These are phyloP conservation scores for Ceratobasidium sp. DNA, from an alignment of 1,284 basidiomycete species.

Conservation along the genomic window DNA sequence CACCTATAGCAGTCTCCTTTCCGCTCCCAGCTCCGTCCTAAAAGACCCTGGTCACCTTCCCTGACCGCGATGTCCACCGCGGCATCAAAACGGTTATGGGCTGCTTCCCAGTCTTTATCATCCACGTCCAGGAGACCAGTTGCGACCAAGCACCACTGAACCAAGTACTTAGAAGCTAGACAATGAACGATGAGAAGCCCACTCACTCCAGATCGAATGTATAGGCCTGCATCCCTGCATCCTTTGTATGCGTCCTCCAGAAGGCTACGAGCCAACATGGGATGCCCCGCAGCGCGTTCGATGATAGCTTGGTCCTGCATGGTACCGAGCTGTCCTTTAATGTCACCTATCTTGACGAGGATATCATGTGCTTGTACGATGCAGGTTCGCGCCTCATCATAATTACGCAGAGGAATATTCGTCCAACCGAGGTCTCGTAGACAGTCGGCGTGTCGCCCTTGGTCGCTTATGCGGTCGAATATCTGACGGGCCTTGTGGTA, in stretches of 20 bases:
- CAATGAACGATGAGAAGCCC: too few relatives aligned
- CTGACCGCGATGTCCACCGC: background rate
- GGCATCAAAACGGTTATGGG: background rate
- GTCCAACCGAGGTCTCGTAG: conserved; percentile 1
- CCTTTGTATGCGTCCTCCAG: background rate
- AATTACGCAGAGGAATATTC: background rate
- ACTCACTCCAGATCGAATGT: background rate
- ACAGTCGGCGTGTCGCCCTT: background rate
- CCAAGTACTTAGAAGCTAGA: background rate
- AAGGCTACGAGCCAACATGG: background rate
- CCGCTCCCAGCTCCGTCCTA: background rate
- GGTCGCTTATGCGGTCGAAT: background rate
- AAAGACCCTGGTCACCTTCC: background rate
- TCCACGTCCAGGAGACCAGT: conserved; percentile 13
- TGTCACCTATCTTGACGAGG: background rate
- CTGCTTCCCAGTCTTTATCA: background rate
- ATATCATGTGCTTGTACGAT: background rate
- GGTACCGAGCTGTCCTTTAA: background rate
- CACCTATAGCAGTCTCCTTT: conserved; percentile 7
- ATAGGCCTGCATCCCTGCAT: background rate
- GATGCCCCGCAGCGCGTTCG: background rate
- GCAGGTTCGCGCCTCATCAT: background rate
- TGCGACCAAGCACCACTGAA: conserved; percentile 12
- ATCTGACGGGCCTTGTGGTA: background rate
- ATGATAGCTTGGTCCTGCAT: background rate